A percentile compares a stretch with the other conserved stretches of the same genome.
Conservation (phyloP, 345 rosid genomes). For the Balakata baccata region DNA sequence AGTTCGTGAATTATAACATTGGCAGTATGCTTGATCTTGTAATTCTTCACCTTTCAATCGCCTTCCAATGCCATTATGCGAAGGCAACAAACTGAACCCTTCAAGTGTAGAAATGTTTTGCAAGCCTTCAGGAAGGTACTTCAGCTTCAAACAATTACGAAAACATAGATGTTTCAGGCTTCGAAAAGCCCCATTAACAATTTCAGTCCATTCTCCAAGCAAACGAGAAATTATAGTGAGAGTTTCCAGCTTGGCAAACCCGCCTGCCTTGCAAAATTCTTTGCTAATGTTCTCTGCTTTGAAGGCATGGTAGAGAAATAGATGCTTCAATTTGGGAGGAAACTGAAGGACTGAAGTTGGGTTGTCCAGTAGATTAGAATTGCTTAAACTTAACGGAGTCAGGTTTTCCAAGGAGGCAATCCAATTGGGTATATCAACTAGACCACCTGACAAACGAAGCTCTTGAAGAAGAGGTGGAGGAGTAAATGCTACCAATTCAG, state of each 20-base stretch:
- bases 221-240: background rate
- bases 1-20: too few relatives aligned
- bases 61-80: too few relatives aligned
- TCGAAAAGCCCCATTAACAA: conserved; percentile 1
- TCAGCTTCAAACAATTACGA: too few relatives aligned
- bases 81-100: too few relatives aligned
- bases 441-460: background rate
- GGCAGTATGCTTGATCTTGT: too few relatives aligned
- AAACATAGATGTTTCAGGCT: background rate
- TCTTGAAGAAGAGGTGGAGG: conserved; percentile 14
- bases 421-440: conserved; percentile 7
- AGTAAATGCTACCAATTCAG: conserved; percentile 1
- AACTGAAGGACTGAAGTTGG: conserved; percentile 1
- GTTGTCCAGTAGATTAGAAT: background rate
- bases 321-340: conserved; percentile 11
- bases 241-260: conserved; percentile 11
- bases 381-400: background rate
- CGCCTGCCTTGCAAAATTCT: conserved; percentile 15
- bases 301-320: background rate
- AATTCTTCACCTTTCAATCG: too few relatives aligned
- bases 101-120: too few relatives aligned
- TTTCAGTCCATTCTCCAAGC: conserved; percentile 10
- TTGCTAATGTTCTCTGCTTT: conserved; percentile 5
- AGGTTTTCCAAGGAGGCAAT: conserved; percentile 4
- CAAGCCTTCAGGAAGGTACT: too few relatives aligned